Conservation (phyloP, 768 basidiomycete genomes). For the Candolleomyces efflorescens region DNA sequence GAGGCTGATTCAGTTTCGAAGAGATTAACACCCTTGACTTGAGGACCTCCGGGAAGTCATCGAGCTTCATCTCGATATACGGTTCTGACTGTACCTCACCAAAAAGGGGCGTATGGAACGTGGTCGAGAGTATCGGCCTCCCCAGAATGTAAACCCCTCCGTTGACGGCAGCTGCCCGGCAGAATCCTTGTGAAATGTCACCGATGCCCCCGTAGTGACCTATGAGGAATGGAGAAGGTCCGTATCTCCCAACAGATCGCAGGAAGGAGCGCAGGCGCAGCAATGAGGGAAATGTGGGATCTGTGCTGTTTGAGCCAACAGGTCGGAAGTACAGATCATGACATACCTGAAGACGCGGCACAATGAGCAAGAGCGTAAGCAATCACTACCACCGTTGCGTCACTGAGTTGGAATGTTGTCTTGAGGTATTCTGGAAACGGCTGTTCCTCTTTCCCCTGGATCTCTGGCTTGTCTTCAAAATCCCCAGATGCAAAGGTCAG, state of each 20-base stretch:
- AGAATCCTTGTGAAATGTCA: conserved; percentile 90
- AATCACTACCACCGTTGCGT: conserved; percentile 56
- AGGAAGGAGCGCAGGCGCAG: conserved; percentile 71
- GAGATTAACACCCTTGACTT: conserved; percentile 54
- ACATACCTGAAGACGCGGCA: conserved; percentile 49
- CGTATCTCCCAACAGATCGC: conserved; percentile 80
- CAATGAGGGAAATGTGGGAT: conserved; percentile 62
- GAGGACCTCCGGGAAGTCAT: conserved; percentile 58
- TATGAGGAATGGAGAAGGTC: conserved; percentile 78
- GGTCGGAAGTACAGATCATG: neutral
- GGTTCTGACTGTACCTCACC: neutral
- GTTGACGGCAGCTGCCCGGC: conserved; percentile 79
- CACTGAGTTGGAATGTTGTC: conserved; percentile 57
- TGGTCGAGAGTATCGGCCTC: conserved; percentile 33
- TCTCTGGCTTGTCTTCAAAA: conserved; percentile 60
- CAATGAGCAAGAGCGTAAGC: conserved; percentile 78
- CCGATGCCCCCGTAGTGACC: conserved; percentile 93
- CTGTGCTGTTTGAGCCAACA: conserved; percentile 31
- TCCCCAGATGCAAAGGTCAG: conserved; percentile 76
- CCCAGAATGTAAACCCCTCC: conserved; percentile 74
- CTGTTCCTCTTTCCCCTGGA: conserved; percentile 47
- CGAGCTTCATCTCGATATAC: conserved; percentile 34
- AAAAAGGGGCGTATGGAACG: conserved; percentile 6
- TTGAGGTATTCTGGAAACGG: conserved; percentile 65
- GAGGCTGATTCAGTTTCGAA: conserved; percentile 28